phyloP scores from a whole-genome alignment of 2,329 filamentous ascomycete species.

The Monosporascus sp. region DNA sequence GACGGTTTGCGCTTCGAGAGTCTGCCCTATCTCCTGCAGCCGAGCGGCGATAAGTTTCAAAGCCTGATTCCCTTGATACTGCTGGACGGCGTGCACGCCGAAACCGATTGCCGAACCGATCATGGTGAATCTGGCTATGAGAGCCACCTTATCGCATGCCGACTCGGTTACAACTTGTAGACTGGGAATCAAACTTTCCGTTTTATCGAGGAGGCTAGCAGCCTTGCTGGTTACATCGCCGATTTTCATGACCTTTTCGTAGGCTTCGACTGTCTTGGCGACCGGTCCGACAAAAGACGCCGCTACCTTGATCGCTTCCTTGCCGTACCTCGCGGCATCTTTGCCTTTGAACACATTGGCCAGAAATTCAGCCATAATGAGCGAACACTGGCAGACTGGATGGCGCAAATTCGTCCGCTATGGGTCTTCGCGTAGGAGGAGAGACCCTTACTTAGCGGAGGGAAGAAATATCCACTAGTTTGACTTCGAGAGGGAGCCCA shows the following conservation, averaged over 20 bases:
- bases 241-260: neutral
- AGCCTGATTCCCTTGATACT: slow-evolving; percentile 31
- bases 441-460: neutral
- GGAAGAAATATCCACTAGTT: neutral
- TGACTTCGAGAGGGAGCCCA: neutral
- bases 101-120: slow-evolving; percentile 26
- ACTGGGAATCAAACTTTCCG: slow-evolving; percentile 21
- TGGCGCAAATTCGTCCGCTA: neutral
- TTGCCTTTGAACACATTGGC: neutral
- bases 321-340: neutral
- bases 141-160: slow-evolving; percentile 25
- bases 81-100: slow-evolving; percentile 29
- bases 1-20: slow-evolving; percentile 30
- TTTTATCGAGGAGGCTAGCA: neutral
- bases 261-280: slow-evolving; percentile 1
- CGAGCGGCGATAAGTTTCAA: slow-evolving; percentile 30
- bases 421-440: neutral
- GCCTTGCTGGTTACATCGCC: neutral
- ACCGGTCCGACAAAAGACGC: neutral
- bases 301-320: neutral
- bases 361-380: neutral
- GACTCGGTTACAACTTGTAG: slow-evolving; percentile 32
- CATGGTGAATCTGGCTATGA: slow-evolving; percentile 26
- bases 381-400: neutral
- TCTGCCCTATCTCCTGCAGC: slow-evolving; percentile 28